These are phyloP conservation scores for Phoenix dactylifera DNA, from an alignment of 176 grass and related monocot species.

Conservation along the genomic window DNA sequence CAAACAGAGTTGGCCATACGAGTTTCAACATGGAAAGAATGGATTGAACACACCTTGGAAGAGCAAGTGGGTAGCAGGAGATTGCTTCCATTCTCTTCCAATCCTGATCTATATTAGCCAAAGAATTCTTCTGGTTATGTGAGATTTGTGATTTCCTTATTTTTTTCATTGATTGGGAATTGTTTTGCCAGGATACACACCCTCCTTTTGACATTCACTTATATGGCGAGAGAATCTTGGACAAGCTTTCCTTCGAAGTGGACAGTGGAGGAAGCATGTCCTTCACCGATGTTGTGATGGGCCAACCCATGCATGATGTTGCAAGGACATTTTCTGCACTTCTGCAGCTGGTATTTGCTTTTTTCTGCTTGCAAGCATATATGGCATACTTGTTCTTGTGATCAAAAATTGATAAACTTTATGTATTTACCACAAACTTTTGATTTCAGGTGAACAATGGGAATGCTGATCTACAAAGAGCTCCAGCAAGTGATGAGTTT, in stretches of 20 bases:
- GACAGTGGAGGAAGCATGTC: slow-evolving; percentile 29
- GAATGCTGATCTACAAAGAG: slow-evolving; percentile 68
- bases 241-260: slow-evolving; percentile 41
- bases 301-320: no score
- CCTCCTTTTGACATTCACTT: slow-evolving; percentile 65
- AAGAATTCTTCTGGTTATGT: no score
- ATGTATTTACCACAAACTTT: no score
- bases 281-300: no score
- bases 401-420: no score
- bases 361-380: background rate
- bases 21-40: slow-evolving; percentile 91
- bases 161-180: background rate
- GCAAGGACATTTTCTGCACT: slow-evolving; percentile 91
- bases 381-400: no score
- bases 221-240: slow-evolving; percentile 65
- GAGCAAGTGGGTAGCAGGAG: slow-evolving; percentile 52
- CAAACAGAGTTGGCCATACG: slow-evolving; percentile 72
- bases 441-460: slow-evolving; percentile 62
- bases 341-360: slow-evolving; percentile 67
- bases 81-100: background rate
- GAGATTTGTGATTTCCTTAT: background rate
- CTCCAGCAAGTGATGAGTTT: slow-evolving; percentile 29
- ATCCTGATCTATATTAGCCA: no score
- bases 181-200: slow-evolving; percentile 51
- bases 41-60: slow-evolving; percentile 69